A percentile compares a stretch with the other conserved stretches of the same genome.
Evolutionary conservation across 2,329 filamentous ascomycete species (phyloP).

Genomic region (Xylaria sp.): DNA sequence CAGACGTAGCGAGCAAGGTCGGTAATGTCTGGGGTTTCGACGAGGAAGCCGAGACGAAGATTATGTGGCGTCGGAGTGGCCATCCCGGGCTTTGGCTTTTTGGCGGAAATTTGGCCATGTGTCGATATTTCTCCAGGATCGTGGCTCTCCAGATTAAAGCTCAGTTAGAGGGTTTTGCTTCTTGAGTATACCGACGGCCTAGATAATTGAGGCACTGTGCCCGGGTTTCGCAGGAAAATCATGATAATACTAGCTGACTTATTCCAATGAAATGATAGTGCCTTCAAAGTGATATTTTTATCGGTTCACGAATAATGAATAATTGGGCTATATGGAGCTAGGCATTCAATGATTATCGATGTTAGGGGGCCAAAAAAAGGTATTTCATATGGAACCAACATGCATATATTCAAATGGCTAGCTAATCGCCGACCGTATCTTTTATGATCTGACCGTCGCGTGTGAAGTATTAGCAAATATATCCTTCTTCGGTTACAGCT

Average conservation of each 20-base stretch:
- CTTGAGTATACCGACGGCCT: slow-evolving; percentile 6
- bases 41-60: slow-evolving; percentile 63
- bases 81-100: slow-evolving; percentile 74
- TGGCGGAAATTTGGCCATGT: slow-evolving; percentile 71
- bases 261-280: not conserved
- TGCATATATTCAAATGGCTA: too few species aligned
- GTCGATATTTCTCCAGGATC: slow-evolving; percentile 67
- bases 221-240: not conserved
- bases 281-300: not conserved
- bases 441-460: too few species aligned
- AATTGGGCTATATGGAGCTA: too few species aligned
- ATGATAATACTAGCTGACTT: not conserved
- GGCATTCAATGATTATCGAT: too few species aligned
- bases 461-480: too few species aligned
- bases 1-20: slow-evolving; percentile 66
- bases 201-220: not conserved
- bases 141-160: slow-evolving; percentile 65
- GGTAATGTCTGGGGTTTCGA: slow-evolving; percentile 72
- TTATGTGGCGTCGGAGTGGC: slow-evolving; percentile 68
- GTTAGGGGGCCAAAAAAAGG: too few species aligned
- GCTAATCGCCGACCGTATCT: too few species aligned
- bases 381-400: too few species aligned
- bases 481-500: not conserved
- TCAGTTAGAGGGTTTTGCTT: slow-evolving; percentile 46
- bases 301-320: not conserved